Base-by-base conservation (phyloP, 306 rosid species). In the Benincasa hispida region DNA sequence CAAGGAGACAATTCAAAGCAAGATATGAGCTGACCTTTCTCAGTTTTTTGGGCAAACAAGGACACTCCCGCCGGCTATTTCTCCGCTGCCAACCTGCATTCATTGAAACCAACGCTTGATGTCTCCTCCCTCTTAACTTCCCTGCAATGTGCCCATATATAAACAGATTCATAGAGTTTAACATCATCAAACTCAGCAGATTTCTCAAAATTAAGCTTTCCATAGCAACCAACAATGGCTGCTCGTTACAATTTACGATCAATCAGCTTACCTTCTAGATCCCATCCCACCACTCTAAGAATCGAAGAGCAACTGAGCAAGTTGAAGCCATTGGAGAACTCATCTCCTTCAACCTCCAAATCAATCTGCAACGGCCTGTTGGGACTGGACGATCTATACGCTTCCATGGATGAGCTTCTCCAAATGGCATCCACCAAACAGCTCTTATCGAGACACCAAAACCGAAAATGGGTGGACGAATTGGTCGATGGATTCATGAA, bases 401-500 rank as follows among this genome's bases (percentile, higher is more conserved):
- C 60, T 45, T 72, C 60, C 60, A 72, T 72, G 58, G 76, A 72
- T 5, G 76, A 48, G 58, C 76, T 72, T 72, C 76, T 72, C 59
- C 56, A 28, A 25, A 25, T 72, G 60, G 19, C 30, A 9, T 72
- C 76, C 42, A 72, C 76, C 61, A 50, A 24, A 27, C 76, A 72
- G 37, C 24, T 50, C 27, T 50, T 72, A 22, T 68, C 55, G 11
- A 68, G 21, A 54, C 74, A 68, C 55, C 55, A 68, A 21, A 68
- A 68, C n/a, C 35, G 85, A 58, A 81, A 83, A 65, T 55, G 79
- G 18, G 77, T 86, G 47, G 88, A 88, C 76, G 84, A 82, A 55
- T 76, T 87, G 42, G 72, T 91, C 6, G 77, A 82, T 35, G 79
- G 76, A 42, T 89, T 93, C 8, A 84, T 91, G 68, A 85, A 87